Evolutionary conservation across 805 yeast genomes (phyloP).

Genomic region (Schizosaccharomyces cryophilus): DNA sequence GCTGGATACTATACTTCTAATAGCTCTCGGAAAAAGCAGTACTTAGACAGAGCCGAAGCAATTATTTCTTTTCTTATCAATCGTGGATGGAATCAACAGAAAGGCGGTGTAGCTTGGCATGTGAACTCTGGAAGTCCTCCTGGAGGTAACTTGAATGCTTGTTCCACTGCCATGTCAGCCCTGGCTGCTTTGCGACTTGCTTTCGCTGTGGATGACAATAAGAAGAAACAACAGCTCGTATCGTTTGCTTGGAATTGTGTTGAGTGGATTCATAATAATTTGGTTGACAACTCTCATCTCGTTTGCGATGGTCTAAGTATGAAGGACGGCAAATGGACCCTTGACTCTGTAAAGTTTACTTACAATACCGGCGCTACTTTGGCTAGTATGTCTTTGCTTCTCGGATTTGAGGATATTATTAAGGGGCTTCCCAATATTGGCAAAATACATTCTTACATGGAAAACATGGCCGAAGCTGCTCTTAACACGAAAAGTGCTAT

Average conservation of each 20-base stretch:
- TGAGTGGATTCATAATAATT: not conserved
- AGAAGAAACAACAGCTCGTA: not conserved
- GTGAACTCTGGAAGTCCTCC: conserved; percentile 27
- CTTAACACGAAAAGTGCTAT: conserved; percentile 12
- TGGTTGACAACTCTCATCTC: not conserved
- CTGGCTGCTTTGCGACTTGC: conserved; percentile 10
- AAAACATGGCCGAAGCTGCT: not conserved
- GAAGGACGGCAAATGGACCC: conserved; percentile 13
- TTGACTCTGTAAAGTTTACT: not conserved
- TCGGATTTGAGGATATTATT: not conserved
- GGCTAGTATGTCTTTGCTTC: conserved; percentile 22
- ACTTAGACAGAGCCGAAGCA: conserved; percentile 31
- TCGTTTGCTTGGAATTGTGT: not conserved
- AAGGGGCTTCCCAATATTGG: not conserved
- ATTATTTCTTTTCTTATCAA: conserved; percentile 29
- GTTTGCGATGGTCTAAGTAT: not conserved
- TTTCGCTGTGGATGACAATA: not conserved
- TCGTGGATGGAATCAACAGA: conserved; percentile 35
- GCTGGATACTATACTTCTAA: conserved; percentile 25
- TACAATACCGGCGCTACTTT: conserved; percentile 20
- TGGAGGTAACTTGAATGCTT: conserved; percentile 19
- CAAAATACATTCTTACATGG: not conserved
- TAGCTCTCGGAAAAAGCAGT: conserved; percentile 31
- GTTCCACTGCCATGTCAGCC: conserved; percentile 46
- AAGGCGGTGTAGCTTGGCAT: conserved; percentile 51